Evolutionary conservation across 257 asterid species (phyloP).

Genomic region (Penstemon newberryi): DNA sequence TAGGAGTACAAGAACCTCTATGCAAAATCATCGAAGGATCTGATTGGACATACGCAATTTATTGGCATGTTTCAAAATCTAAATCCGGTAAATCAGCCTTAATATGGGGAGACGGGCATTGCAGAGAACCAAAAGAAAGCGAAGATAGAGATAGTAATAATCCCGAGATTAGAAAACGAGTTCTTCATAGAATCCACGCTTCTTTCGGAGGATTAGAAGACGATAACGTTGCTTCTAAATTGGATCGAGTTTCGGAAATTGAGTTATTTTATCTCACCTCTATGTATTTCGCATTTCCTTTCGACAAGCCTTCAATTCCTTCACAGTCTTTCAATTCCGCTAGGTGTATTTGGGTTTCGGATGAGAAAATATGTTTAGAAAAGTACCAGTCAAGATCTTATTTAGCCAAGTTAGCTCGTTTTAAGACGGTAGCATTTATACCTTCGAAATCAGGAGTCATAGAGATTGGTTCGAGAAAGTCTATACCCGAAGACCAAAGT

Average conservation of each 20-base stretch:
- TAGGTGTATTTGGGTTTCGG: constrained; percentile 79
- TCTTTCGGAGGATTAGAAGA: constrained; percentile 76
- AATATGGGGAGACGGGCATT: constrained; percentile 96
- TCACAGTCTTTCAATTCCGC: constrained; percentile 93
- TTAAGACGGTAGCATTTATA: constrained; percentile 60
- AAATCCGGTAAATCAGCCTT: constrained; percentile 93
- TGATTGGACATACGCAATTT: constrained; percentile 85
- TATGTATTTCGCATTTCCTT: constrained; percentile 83
- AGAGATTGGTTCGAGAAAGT: constrained; percentile 73
- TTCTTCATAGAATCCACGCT: constrained; percentile 67
- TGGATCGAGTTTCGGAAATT: constrained; percentile 65
- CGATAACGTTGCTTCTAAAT: constrained; percentile 63
- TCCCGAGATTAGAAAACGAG: constrained; percentile 49
- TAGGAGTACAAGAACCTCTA: constrained; percentile 68
- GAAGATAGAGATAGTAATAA: constrained; percentile 33
- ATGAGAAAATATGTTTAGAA: constrained; percentile 51
- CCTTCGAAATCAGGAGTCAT: constrained; percentile 87
- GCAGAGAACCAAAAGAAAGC: constrained; percentile 48
- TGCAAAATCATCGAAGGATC: constrained; percentile 75
- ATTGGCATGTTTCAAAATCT: constrained; percentile 90
- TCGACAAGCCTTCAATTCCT: constrained; percentile 88
- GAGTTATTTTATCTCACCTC: constrained; percentile 87
- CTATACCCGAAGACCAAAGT: constrained; percentile 59
- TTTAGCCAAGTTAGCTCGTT: constrained; percentile 60
- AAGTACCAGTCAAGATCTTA: constrained; percentile 72